A percentile compares a stretch with the other conserved stretches of the same genome.
Conservation (phyloP, 768 basidiomycete species). For the Dentipellis sp. region DNA sequence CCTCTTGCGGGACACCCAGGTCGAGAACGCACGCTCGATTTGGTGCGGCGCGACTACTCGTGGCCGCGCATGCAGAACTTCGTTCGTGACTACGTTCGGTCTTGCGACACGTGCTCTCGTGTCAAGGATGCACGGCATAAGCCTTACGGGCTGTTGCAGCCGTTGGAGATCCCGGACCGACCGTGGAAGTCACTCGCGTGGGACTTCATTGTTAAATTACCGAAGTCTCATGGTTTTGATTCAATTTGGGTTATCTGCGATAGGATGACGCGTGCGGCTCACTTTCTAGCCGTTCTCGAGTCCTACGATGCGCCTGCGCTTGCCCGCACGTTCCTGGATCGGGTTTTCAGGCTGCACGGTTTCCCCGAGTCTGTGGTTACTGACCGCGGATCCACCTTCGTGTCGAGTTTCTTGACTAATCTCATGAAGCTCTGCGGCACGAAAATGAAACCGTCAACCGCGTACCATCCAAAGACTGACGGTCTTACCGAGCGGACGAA, state of each 20-base stretch:
- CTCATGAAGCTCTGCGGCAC: background rate
- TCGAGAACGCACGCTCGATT: slow-evolving; percentile 21
- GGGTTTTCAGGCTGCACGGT: slow-evolving; percentile 12
- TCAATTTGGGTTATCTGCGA: slow-evolving; percentile 2
- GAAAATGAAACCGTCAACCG: slow-evolving; percentile 21
- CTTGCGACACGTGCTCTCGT: slow-evolving; percentile 22
- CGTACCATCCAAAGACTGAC: slow-evolving; percentile 37
- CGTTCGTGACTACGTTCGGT: slow-evolving; percentile 22
- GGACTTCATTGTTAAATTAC: slow-evolving; percentile 17
- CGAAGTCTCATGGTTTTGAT: slow-evolving; percentile 11
- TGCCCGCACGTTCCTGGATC: slow-evolving; percentile 9
- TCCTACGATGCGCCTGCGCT: slow-evolving; percentile 5
- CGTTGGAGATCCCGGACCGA: slow-evolving; percentile 20
- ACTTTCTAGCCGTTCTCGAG: slow-evolving; percentile 11
- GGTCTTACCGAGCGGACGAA: slow-evolving; percentile 29
- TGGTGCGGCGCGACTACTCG: slow-evolving; percentile 27
- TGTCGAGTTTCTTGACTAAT: slow-evolving; percentile 4
- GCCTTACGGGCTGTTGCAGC: slow-evolving; percentile 22
- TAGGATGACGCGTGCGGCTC: slow-evolving; percentile 1
- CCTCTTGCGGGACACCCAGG: slow-evolving; percentile 34
- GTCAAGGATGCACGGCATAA: slow-evolving; percentile 21
- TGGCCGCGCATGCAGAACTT: slow-evolving; percentile 26
- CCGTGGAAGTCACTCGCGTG: slow-evolving; percentile 15
- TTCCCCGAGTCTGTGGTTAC: slow-evolving; percentile 13
- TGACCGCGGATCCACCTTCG: slow-evolving; percentile 10